Base-by-base conservation (phyloP, 2,329 filamentous ascomycete species). In the Lachnellula cervina region DNA sequence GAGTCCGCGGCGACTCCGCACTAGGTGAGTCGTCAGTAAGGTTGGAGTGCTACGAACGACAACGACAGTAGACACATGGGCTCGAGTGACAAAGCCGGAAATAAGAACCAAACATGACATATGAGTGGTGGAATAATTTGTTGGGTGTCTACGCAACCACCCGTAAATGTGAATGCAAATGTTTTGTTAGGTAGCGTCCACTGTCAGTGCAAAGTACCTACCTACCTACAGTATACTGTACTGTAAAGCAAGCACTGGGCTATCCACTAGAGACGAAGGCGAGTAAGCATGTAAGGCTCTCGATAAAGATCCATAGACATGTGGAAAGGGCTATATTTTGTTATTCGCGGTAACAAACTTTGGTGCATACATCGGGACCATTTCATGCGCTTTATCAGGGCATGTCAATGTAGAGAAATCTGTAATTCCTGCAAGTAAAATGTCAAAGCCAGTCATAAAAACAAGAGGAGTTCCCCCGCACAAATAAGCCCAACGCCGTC, bases 381-480 rank as follows among this genome's bases (percentile, higher is more conserved):
- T 47, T 11, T 32, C 28, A 55, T 25, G 9, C 25, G 13, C 32
- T 32, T 21, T 49, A 25, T 19, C 37, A 43, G 28, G 11, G 23
- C 25, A 37, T 23, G 7, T 2, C 23, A 14, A 54, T 35, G 51
- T 48, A 57, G 44, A 35, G 21, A 57, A 55, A 32, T 54, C 32
- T 55, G 59, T 45, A 23, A 55, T 57, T 59, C 49, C 57, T 59
- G 56, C 50, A 58, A 57, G 48, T 55, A 60, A 47, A 58, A 55
- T 50, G 56, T 50, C 38, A 38, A 46, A 48, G 38, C 54, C 21
- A 57, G 42, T 37, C 55, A 48, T 47, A 46, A 52, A 34, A 46
- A 51, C 17, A 52, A n/a, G 56, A 52, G 55, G 25, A 44, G 45
- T 13, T 23, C 56, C 51, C 44, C 56, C 52, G 49, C 53, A 59